Conservation (phyloP, 2,329 filamentous ascomycete genomes). For the Claviceps pusilla region DNA sequence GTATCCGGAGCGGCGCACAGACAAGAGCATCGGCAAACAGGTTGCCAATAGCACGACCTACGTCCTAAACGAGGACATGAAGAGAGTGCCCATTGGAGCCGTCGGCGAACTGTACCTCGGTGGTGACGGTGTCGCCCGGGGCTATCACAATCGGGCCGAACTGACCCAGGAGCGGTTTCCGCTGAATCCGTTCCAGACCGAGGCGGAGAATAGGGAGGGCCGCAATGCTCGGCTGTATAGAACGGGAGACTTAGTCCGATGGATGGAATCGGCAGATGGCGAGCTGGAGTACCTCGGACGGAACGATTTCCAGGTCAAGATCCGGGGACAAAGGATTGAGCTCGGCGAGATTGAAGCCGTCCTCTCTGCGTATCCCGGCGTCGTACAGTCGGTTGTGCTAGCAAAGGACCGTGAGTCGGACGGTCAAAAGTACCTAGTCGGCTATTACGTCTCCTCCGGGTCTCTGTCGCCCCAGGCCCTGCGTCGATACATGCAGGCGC, state of each 20-base stretch:
- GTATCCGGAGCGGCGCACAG: background rate
- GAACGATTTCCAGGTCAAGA: constrained; percentile 1
- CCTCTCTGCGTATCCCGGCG: background rate
- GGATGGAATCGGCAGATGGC: background rate
- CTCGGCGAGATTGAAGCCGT: background rate
- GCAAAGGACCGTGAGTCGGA: background rate
- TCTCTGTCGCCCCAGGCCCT: background rate
- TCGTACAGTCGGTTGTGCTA: background rate
- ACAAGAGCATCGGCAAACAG: background rate
- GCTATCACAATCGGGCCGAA: background rate
- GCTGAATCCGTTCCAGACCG: background rate
- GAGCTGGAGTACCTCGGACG: constrained; percentile 1
- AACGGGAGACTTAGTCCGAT: background rate
- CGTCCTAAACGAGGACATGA: background rate
- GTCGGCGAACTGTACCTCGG: background rate
- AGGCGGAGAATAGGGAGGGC: background rate
- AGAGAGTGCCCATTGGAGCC: background rate
- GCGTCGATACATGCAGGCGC: background rate
- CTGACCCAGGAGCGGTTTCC: background rate
- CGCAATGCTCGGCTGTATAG: background rate
- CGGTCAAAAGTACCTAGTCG: background rate
- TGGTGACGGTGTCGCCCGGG: background rate
- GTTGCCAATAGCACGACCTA: background rate
- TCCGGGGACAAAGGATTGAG: background rate
- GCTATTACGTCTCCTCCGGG: background rate